Evolutionary conservation across 2,329 filamentous ascomycete species (phyloP), one percentile per base, ranked within the genome.

Genomic region (Xenosphaeropsis pyriputrescens): DNA sequence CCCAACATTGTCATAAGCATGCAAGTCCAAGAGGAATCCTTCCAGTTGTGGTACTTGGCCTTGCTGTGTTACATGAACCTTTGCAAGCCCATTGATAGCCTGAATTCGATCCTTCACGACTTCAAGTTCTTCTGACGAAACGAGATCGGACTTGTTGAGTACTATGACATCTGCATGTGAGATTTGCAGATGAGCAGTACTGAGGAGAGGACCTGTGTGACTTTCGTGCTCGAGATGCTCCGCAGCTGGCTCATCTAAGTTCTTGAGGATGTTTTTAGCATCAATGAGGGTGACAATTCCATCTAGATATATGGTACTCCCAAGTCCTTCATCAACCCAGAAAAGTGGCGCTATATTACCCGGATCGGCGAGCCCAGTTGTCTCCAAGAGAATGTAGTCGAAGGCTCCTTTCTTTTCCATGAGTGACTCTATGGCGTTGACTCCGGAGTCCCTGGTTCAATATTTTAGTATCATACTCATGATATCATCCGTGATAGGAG

Each of bases 381-480:
- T 98, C 58, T 98, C 91, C 1, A 98, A 75, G 2, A 98, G 71
- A 46, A 98, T 96, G 61, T 96, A 98, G 62, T 98, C 91, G 54
- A 98, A 98, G 4, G 79, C 79, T 36, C 89, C 89, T 46, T 84
- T 85, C 51, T 86, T 85, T 45, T 88, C 84, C 85, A 98, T 96
- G 2, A 98, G 66, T 1, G 85, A 85, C 62, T 98, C 91, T 39
- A 98, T 93, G 29, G 91, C 91, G 47, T 85, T 85, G 29, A 98
- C 89, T 11, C 91, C 91, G 1, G 81, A 77, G 56, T 98, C 91
- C 62, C 83, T 88, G 40, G 12, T 26, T 11, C 22, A 26, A 26
- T 9, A 26, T 6, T 26, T 26, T 26, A 26, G 22, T 8, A 9
- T 26, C 12, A 9, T 3, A 11, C 12, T 26, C 22, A 11, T 26